These are phyloP conservation scores for Tolypocladium nubicola DNA, from an alignment of 2,329 filamentous ascomycete species.

Conservation along the genomic window DNA sequence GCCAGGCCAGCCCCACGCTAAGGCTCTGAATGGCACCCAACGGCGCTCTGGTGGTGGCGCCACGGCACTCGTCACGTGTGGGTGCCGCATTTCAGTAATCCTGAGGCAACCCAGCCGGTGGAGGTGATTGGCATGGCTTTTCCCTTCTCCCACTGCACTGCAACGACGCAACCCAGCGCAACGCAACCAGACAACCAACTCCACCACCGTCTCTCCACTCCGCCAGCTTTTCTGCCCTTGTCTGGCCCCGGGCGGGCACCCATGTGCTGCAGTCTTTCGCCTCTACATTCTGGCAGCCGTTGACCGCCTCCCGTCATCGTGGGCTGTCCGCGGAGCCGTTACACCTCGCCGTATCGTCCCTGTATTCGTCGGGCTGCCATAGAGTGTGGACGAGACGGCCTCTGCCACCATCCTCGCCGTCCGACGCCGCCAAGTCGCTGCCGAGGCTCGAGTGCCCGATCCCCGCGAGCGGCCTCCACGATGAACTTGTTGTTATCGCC, in stretches of 20 bases:
- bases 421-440: neutral
- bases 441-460: neutral
- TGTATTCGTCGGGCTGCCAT: neutral
- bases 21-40: neutral
- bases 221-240: neutral
- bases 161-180: neutral
- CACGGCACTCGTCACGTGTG: neutral
- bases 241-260: constrained; percentile 5
- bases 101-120: neutral
- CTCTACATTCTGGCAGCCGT: neutral
- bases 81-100: neutral
- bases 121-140: neutral
- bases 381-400: neutral
- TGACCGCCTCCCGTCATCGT: constrained; percentile 7
- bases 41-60: neutral
- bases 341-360: neutral
- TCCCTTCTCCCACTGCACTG: neutral
- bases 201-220: constrained; percentile 1
- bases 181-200: neutral
- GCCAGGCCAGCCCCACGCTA: neutral
- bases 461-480: constrained; percentile 13
- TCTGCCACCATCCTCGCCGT: neutral
- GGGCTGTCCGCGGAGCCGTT: constrained; percentile 1
- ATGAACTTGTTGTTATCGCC: constrained; percentile 56
- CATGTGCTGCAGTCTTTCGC: neutral